Evolutionary conservation across 2,329 filamentous ascomycete genomes (phyloP).

Genomic region (Calonectria pseudoturangicola): DNA sequence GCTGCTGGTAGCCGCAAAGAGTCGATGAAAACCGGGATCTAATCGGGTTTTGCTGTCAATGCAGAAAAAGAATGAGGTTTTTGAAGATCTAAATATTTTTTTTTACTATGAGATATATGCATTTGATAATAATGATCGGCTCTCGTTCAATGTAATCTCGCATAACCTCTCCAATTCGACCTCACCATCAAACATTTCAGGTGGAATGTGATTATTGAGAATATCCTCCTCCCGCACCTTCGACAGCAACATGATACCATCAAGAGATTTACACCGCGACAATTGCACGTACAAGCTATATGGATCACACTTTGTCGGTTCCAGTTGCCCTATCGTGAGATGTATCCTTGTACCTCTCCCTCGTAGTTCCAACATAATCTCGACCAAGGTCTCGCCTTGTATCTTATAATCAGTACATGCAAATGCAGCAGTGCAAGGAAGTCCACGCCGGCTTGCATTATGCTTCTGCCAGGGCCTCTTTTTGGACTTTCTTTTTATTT

Average conservation of each 20-base stretch:
- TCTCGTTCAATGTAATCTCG: too few species aligned
- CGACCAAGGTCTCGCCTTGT: not conserved
- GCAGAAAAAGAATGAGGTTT: too few species aligned
- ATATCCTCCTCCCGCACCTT: slow-evolving; percentile 16
- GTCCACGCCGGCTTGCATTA: not conserved
- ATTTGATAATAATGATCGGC: too few species aligned
- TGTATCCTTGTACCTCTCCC: not conserved
- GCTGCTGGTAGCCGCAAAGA: too few species aligned
- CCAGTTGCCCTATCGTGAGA: not conserved
- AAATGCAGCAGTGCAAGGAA: not conserved
- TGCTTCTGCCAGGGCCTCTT: not conserved
- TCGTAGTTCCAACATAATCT: not conserved
- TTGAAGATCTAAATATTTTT: too few species aligned
- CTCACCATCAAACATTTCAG: slow-evolving; percentile 23
- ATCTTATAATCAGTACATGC: slow-evolving; percentile 5
- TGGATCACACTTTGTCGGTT: not conserved
- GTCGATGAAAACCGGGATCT: too few species aligned
- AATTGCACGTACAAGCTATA: slow-evolving; percentile 1
- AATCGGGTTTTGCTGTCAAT: too few species aligned
- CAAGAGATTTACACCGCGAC: slow-evolving; percentile 7
- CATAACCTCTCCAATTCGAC: not conserved
- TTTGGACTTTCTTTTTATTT: not conserved
- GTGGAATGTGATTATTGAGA: slow-evolving; percentile 22
- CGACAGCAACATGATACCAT: slow-evolving; percentile 14
- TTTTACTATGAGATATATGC: too few species aligned